Evolutionary conservation across 2,329 filamentous ascomycete genomes (phyloP), one percentile per base, ranked within the genome.

Genomic region (Penicillium sp.): DNA sequence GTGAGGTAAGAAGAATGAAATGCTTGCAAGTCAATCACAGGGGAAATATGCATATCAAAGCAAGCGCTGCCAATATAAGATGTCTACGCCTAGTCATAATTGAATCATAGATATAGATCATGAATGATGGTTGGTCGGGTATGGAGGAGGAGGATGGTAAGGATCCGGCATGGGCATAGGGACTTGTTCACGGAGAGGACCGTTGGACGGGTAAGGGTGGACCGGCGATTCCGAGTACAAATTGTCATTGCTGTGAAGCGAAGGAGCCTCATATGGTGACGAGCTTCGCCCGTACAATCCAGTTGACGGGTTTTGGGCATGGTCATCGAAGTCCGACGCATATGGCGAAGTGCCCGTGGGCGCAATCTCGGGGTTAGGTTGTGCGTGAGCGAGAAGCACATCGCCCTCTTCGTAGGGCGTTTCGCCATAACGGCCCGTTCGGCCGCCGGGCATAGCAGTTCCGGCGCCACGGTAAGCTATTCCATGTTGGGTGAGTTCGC

Each of bases 351-450:
- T 55, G 25, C 60, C 59, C 30, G 61, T 28, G 33, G 55, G 62
- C n/a, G 63, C 59, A 3, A 63, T 60, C 12, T 63, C 63, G 2
- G 73, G 72, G 30, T 73, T 74, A 2, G 69, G 60, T 60, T 76
- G 75, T 10, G 73, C 69, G 55, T 76, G 64, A 4, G 71, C 66
- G 7, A 77, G 68, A 17, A 77, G 69, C 8, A 72, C 67, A 26
- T 70, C 66, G 31, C 69, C 74, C 59, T 77, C 75, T 37, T 75
- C 74, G 11, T 69, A 67, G 4, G 57, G 45, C 3, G 55, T 61
- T 4, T 44, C 38, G 12, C 38, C 38, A 49, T 73, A 72, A 25
- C 64, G 67, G 25, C 47, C 58, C 19, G 58, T 57, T 47, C 62
- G 61, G 22, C 59, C 62, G 17, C 60, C 64, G 36, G 63, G 37